These are phyloP conservation scores for Sugiyamaella paludigena DNA, from an alignment of 1,139 yeast species.

Conservation along the genomic window DNA sequence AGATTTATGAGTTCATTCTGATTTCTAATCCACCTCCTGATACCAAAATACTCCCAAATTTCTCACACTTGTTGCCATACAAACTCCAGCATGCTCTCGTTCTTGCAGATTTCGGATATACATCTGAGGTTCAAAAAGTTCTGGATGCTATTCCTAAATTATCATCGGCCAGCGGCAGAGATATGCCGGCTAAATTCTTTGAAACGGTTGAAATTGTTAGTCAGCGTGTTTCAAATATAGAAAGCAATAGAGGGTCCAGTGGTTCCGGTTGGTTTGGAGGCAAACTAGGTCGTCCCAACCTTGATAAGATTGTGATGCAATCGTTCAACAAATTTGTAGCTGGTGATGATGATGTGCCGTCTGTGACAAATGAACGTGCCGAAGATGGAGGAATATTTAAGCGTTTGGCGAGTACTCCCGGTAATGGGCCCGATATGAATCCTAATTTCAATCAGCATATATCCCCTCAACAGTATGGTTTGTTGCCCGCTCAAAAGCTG, in stretches of 20 bases:
- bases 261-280: slow-evolving; percentile 60
- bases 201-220: slow-evolving; percentile 35
- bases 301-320: slow-evolving; percentile 77
- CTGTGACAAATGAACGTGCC: slow-evolving; percentile 34
- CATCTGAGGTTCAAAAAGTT: slow-evolving; percentile 57
- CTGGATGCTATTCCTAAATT: slow-evolving; percentile 49
- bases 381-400: slow-evolving; percentile 64
- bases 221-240: slow-evolving; percentile 25
- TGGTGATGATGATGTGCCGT: slow-evolving; percentile 58
- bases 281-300: slow-evolving; percentile 68
- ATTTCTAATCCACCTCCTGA: slow-evolving; percentile 33
- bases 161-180: slow-evolving; percentile 1
- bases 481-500: slow-evolving; percentile 3
- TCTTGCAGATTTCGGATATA: slow-evolving; percentile 61
- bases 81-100: slow-evolving; percentile 62
- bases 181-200: slow-evolving; percentile 8
- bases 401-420: slow-evolving; percentile 45
- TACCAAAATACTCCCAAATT: slow-evolving; percentile 32
- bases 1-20: slow-evolving; percentile 65
- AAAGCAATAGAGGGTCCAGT: slow-evolving; percentile 25
- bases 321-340: slow-evolving; percentile 83
- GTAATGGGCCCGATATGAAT: slow-evolving; percentile 13
- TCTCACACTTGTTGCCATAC: slow-evolving; percentile 54
- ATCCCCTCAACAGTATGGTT: slow-evolving; percentile 6
- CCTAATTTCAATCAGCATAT: slow-evolving; percentile 14